Percentiles rank a stretch among this genome's conserved stretches.
Conservation (phyloP, 768 basidiomycete species). For the Tulasnella sp. region DNA sequence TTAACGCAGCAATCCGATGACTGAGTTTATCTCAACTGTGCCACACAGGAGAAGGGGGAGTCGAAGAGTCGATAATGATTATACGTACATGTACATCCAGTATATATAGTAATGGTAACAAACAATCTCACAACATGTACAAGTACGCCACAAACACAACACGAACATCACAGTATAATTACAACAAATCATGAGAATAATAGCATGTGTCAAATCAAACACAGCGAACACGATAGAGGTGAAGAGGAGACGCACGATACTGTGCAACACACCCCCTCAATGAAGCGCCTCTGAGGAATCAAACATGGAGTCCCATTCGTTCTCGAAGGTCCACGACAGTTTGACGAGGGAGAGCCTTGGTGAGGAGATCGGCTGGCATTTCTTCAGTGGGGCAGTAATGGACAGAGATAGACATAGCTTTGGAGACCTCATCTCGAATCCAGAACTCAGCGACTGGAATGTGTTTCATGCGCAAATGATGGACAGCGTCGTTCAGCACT, state of each 20-base stretch:
- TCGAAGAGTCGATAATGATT: no score
- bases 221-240: neutral
- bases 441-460: neutral
- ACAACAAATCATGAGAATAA: neutral
- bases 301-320: neutral
- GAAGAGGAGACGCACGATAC: neutral
- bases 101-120: no score
- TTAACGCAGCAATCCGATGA: no score
- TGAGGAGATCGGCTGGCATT: slow-evolving; percentile 19
- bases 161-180: neutral
- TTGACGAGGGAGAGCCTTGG: neutral
- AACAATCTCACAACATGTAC: neutral
- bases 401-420: neutral
- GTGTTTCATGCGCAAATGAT: slow-evolving; percentile 4
- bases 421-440: slow-evolving; percentile 4
- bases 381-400: slow-evolving; percentile 3
- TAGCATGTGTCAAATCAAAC: neutral
- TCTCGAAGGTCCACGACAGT: neutral
- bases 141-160: neutral
- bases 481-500: slow-evolving; percentile 7
- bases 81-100: no score
- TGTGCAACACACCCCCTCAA: slow-evolving; percentile 1
- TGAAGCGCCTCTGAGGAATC: neutral
- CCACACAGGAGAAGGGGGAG: no score
- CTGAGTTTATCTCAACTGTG: no score